Base-by-base conservation (phyloP, 2,329 filamentous ascomycete genomes). In the Grosmannia clavigera region DNA sequence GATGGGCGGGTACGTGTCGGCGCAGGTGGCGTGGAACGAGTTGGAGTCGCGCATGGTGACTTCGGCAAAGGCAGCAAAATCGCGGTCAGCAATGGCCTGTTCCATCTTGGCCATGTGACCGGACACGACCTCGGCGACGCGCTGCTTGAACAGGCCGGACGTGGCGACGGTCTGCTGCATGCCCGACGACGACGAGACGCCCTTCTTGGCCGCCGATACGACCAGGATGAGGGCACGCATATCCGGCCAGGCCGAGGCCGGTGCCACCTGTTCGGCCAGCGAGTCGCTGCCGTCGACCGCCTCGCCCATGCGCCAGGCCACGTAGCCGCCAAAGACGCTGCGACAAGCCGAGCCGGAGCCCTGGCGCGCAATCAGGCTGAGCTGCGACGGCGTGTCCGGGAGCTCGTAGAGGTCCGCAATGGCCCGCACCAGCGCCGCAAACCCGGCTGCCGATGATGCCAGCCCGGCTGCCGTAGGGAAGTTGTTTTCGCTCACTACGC, bases 151-250 rank as follows among this genome's bases (percentile, higher is more conserved):
- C 27, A 99, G 80, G n/a, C 85, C 83, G 1, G 90, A 95, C 3
- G 92, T 97, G 16, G 85, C 86, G 16, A 97, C 92, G 0, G 94
- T 99, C 70, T 91, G 89, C 75, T 99, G 95, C 94, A 99, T 99
- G 65, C 94, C 94, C 27, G 88, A 85, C 16, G 91, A 96, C 61
- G 88, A 94, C 59, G 87, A 88, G 33, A 99, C 92, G 62, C 90
- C 91, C 80, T 99, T 99, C 81, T 97, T 96, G 68, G 88, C 90
- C 0, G 92, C 92, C 61, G 87, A 92, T 59, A 88, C 92, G 3
- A 99, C 94, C 29, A 99, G 83, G 63, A 99, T 86, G 50, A 96
- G 75, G 1, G 94, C 94, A 38, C 88, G 86, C 92, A 99, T 97
- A 63, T 88, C 83, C 7, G 94, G 92, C 94, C 94, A 99, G 78